These are phyloP conservation scores for Dioscorea cayenensis DNA, from an alignment of 116 monocot genomes.

Conservation along the genomic window DNA sequence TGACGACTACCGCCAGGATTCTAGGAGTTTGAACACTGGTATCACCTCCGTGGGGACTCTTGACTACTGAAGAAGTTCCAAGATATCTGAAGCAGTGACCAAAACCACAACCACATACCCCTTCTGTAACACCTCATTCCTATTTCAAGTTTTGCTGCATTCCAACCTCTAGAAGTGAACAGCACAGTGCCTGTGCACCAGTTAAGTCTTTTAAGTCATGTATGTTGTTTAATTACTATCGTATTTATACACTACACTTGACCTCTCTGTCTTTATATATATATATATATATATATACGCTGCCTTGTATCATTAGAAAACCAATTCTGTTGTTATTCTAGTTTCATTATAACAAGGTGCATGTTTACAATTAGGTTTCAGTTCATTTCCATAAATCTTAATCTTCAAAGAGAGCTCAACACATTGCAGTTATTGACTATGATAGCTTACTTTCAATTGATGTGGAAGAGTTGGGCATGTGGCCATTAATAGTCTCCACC, in stretches of 20 bases:
- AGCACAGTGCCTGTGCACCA: not conserved
- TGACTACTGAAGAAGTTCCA: conserved; percentile 31
- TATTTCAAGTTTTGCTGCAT: not conserved
- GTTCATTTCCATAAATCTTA: not conserved
- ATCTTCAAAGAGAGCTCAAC: not conserved
- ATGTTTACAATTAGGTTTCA: not conserved
- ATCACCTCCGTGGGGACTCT: conserved; percentile 57
- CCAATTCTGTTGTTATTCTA: not conserved
- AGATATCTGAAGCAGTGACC: not conserved
- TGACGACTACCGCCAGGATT: conserved; percentile 46
- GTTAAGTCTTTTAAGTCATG: conserved; percentile 2
- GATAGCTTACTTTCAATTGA: not conserved
- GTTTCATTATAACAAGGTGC: not conserved
- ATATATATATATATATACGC: not conserved
- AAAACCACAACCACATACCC: not conserved
- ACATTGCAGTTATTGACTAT: too few species aligned
- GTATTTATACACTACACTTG: not conserved
- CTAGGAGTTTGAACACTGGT: conserved; percentile 46
- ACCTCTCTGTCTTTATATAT: not conserved
- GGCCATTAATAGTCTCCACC: not conserved
- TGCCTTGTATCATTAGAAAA: not conserved
- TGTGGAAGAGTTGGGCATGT: not conserved
- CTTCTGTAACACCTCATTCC: not conserved
- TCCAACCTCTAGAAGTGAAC: not conserved
- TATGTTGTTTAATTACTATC: not conserved